These are phyloP conservation scores for Saturnispora halmiae DNA, from an alignment of 805 yeast genomes.

Conservation along the genomic window DNA sequence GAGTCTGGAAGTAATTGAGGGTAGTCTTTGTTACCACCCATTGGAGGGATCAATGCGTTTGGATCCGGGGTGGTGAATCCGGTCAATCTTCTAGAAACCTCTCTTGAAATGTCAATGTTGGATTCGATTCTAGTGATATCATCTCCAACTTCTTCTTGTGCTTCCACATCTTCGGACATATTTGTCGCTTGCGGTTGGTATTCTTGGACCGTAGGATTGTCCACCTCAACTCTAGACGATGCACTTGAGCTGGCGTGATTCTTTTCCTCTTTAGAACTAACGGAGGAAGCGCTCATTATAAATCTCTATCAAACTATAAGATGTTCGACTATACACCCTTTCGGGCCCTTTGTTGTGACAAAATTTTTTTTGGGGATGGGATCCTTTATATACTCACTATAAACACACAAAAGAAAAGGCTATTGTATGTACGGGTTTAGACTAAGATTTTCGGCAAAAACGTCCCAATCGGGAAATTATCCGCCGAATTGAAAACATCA, in stretches of 20 bases:
- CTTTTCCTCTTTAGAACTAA: neutral
- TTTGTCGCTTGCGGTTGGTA: neutral
- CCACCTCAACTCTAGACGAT: too few species aligned
- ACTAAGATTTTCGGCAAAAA: too few species aligned
- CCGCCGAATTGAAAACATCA: too few species aligned
- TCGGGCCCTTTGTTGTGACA: too few species aligned
- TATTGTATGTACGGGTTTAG: too few species aligned
- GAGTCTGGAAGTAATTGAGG: constrained; percentile 54
- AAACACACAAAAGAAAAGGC: too few species aligned
- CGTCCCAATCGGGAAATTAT: too few species aligned
- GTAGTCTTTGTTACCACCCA: constrained; percentile 60
- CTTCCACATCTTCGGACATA: neutral
- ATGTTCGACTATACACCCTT: too few species aligned
- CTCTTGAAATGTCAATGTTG: constrained; percentile 15
- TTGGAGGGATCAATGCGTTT: constrained; percentile 38
- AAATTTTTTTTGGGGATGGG: too few species aligned
- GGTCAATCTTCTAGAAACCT: constrained; percentile 36
- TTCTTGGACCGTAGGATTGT: too few species aligned
- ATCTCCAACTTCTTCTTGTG: constrained; percentile 4
- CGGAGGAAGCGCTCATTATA: neutral
- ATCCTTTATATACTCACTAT: too few species aligned
- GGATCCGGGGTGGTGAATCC: constrained; percentile 29
- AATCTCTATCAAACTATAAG: too few species aligned
- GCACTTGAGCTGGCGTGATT: neutral
- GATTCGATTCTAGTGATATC: constrained; percentile 16